Evolutionary conservation across 2,329 filamentous ascomycete species (phyloP).

Genomic region (Aureobasidium zeae): DNA sequence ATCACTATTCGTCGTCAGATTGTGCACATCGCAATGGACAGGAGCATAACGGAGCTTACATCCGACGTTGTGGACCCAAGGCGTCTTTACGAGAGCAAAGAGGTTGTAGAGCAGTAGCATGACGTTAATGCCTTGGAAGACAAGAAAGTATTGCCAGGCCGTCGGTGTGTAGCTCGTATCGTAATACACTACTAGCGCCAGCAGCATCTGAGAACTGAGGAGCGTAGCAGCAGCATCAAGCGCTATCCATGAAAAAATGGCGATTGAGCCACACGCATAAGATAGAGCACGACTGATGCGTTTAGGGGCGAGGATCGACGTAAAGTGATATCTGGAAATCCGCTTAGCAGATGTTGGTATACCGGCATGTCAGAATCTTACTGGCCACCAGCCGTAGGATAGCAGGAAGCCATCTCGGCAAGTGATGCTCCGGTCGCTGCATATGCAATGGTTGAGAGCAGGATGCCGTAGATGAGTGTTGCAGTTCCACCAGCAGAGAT

Average conservation of each 20-base stretch:
- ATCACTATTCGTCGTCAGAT: constrained; percentile 25
- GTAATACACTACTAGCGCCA: constrained; percentile 14
- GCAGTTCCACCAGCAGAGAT: constrained; percentile 32
- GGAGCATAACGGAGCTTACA: constrained; percentile 45
- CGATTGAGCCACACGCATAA: constrained; percentile 5
- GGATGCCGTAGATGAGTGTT: constrained; percentile 19
- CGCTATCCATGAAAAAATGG: constrained; percentile 16
- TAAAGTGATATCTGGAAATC: constrained; percentile 4
- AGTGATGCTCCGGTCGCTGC: constrained; percentile 19
- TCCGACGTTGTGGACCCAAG: constrained; percentile 41
- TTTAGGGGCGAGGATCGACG: constrained; percentile 7
- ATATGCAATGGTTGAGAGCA: constrained; percentile 16
- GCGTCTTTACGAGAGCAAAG: constrained; percentile 45
- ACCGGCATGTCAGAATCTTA: neutral
- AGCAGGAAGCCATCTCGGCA: constrained; percentile 17
- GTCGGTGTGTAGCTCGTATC: constrained; percentile 12
- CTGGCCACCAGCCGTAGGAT: constrained; percentile 16
- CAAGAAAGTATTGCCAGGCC: constrained; percentile 15
- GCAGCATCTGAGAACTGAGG: constrained; percentile 17
- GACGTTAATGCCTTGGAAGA: constrained; percentile 26
- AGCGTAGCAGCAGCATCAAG: constrained; percentile 21
- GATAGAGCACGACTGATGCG: neutral
- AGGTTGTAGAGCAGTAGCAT: constrained; percentile 48
- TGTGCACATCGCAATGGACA: constrained; percentile 18
- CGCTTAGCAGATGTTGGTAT: neutral